A percentile compares a stretch with the other conserved stretches of the same genome.
phyloP scores from a whole-genome alignment of 2,329 filamentous ascomycete genomes.

The Xylariaceae sp. region DNA sequence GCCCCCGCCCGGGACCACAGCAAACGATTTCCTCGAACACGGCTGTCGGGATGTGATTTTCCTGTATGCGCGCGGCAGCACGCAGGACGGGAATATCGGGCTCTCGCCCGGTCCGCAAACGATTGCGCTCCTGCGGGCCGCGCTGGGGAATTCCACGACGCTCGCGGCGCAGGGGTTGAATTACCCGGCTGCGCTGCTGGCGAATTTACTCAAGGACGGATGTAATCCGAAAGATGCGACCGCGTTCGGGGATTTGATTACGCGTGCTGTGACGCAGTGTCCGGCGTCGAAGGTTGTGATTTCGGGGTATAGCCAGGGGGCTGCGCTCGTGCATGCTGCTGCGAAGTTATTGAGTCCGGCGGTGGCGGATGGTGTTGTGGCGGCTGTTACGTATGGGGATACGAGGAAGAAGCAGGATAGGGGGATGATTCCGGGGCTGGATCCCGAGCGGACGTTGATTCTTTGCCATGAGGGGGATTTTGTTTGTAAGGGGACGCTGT shows the following conservation, averaged over 20 bases:
- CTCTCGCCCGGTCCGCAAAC: conserved; percentile 31
- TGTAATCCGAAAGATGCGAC: conserved; percentile 32
- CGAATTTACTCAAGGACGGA: conserved; percentile 27
- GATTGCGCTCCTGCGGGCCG: conserved; percentile 48
- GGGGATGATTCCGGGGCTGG: conserved; percentile 32
- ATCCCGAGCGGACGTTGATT: conserved; percentile 33
- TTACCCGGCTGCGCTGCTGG: conserved; percentile 24
- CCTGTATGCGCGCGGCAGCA: conserved; percentile 38
- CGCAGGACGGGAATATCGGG: conserved; percentile 36
- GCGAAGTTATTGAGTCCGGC: conserved; percentile 30
- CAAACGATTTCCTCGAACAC: conserved; percentile 35
- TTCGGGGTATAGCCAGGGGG: conserved; percentile 40
- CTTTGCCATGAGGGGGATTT: conserved; percentile 46
- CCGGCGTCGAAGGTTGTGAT: conserved; percentile 38
- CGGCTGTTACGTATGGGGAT: conserved; percentile 40
- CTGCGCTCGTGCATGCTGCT: conserved; percentile 40
- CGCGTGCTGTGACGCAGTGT: conserved; percentile 33
- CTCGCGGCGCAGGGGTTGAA: conserved; percentile 27
- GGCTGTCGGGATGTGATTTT: conserved; percentile 36
- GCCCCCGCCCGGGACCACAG: conserved; percentile 18
- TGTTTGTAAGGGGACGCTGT: conserved; percentile 44
- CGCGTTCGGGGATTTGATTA: conserved; percentile 32
- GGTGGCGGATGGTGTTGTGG: conserved; percentile 32
- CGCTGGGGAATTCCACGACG: conserved; percentile 22
- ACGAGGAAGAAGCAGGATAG: conserved; percentile 35